phyloP scores from a whole-genome alignment of 1,284 basidiomycete species.

The Golubevia pallescens region DNA sequence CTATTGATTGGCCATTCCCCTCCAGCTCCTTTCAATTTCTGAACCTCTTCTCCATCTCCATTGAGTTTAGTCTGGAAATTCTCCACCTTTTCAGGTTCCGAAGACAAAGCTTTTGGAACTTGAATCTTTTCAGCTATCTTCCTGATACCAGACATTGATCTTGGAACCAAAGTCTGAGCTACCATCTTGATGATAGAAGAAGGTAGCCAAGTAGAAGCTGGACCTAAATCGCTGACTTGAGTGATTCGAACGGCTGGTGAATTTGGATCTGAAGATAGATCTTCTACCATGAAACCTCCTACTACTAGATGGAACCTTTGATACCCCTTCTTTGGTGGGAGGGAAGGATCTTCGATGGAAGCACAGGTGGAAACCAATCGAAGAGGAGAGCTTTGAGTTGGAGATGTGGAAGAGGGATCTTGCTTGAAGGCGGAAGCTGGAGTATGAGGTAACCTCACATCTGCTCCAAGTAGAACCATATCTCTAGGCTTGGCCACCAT shows the following conservation, averaged over 20 bases:
- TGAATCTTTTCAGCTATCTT: slow-evolving; percentile 36
- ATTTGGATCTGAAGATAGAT: slow-evolving; percentile 14
- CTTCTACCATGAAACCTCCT: slow-evolving; percentile 53
- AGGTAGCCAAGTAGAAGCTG: slow-evolving; percentile 48
- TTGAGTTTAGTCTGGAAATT: too few species aligned
- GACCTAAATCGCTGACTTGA: slow-evolving; percentile 46
- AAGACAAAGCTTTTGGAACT: slow-evolving; percentile 18
- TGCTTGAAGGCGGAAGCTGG: not conserved
- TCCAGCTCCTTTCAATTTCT: too few species aligned
- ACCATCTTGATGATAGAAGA: slow-evolving; percentile 48
- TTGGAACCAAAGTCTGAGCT: slow-evolving; percentile 38
- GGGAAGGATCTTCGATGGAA: slow-evolving; percentile 25
- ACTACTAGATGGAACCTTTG: slow-evolving; percentile 37
- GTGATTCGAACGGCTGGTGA: slow-evolving; percentile 30
- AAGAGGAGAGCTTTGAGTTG: slow-evolving; percentile 3
- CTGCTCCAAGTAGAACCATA: slow-evolving; percentile 43
- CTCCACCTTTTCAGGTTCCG: not conserved
- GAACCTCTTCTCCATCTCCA: too few species aligned
- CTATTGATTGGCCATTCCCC: too few species aligned
- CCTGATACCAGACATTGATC: slow-evolving; percentile 35
- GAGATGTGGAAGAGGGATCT: not conserved
- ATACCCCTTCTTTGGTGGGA: slow-evolving; percentile 38
- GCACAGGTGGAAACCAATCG: slow-evolving; percentile 38
- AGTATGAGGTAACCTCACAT: slow-evolving; percentile 30
- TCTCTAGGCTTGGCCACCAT: slow-evolving; percentile 50